Conservation (phyloP, 1,139 yeast genomes). For the Pichia sp. region DNA sequence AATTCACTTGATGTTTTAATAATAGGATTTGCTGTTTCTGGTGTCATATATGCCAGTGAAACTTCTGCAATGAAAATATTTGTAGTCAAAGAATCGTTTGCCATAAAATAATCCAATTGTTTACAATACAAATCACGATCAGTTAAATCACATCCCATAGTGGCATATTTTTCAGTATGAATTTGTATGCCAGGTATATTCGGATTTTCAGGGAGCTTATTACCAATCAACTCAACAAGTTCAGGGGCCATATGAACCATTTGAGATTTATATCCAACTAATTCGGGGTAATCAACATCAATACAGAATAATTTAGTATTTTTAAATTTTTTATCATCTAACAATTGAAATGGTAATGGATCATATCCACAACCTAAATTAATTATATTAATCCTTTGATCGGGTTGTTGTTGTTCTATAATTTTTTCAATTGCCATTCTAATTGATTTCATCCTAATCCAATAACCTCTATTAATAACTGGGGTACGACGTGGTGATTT, state of each 20-base stretch:
- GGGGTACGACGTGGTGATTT: constrained; percentile 70
- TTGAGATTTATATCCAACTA: constrained; percentile 46
- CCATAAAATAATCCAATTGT: constrained; percentile 32
- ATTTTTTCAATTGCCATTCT: constrained; percentile 46
- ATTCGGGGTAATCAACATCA: constrained; percentile 73
- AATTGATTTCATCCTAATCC: constrained; percentile 75
- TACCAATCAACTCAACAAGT: constrained; percentile 39
- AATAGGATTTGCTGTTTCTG: constrained; percentile 59
- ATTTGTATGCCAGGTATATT: constrained; percentile 31
- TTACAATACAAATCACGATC: constrained; percentile 37
- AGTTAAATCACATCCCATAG: constrained; percentile 70
- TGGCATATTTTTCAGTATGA: constrained; percentile 44
- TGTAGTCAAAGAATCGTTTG: constrained; percentile 30
- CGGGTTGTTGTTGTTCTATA: constrained; percentile 23
- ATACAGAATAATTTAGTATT: constrained; percentile 41
- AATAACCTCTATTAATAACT: constrained; percentile 76
- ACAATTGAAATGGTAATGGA: constrained; percentile 66
- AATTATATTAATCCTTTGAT: constrained; percentile 36
- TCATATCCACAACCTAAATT: constrained; percentile 83
- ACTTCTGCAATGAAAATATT: constrained; percentile 76
- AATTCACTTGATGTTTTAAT: constrained; percentile 45
- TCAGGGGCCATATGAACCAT: constrained; percentile 48
- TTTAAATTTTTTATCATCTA: constrained; percentile 31
- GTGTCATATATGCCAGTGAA: constrained; percentile 74
- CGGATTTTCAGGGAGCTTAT: constrained; percentile 9